These are phyloP conservation scores for Penicillium sp. DNA, from an alignment of 2,329 filamentous ascomycete species.

Conservation along the genomic window DNA sequence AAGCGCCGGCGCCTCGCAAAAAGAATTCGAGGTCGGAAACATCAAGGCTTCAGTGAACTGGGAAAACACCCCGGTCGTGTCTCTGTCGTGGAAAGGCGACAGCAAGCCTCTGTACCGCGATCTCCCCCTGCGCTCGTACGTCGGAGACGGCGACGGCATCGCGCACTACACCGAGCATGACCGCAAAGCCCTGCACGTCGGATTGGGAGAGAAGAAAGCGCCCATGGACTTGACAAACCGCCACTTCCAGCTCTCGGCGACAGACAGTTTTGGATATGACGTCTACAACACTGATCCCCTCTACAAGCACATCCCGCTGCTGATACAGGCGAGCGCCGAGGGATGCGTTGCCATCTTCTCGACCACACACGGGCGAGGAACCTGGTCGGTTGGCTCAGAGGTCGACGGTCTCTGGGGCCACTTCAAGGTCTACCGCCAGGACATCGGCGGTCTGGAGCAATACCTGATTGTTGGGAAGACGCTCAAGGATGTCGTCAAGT, in stretches of 20 bases:
- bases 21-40: constrained; percentile 53
- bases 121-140: constrained; percentile 69
- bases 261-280: constrained; percentile 76
- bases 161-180: constrained; percentile 70
- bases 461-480: constrained; percentile 71
- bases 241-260: constrained; percentile 69
- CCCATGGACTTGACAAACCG: constrained; percentile 74
- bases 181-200: constrained; percentile 67
- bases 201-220: constrained; percentile 73
- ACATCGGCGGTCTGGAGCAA: constrained; percentile 73
- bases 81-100: constrained; percentile 57
- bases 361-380: constrained; percentile 66
- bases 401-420: constrained; percentile 78
- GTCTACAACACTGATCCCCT: constrained; percentile 72
- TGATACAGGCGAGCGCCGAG: constrained; percentile 69
- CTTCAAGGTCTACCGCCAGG: constrained; percentile 75
- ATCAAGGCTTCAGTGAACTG: constrained; percentile 64
- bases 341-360: constrained; percentile 73
- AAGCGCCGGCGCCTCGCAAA: constrained; percentile 40
- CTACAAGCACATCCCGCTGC: constrained; percentile 76
- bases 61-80: constrained; percentile 62
- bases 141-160: constrained; percentile 64
- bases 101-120: constrained; percentile 65
- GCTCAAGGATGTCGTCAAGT: constrained; percentile 67
- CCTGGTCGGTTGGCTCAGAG: constrained; percentile 71